Base-by-base conservation (phyloP, 2,329 filamentous ascomycete genomes). In the Botrytis pseudocinerea region DNA sequence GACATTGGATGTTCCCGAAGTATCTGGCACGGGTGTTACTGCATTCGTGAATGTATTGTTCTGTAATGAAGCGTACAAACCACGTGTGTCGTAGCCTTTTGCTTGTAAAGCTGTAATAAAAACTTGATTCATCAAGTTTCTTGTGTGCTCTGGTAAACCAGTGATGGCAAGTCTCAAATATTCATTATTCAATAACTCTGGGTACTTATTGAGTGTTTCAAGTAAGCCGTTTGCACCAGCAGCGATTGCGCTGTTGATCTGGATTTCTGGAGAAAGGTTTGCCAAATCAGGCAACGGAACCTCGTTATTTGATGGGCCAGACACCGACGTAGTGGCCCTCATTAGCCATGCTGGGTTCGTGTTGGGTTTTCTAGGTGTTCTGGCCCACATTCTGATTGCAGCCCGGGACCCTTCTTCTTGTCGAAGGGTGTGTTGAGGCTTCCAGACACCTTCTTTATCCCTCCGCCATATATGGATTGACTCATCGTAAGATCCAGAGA, bases 401-500 rank as follows among this genome's bases (percentile, higher is more conserved):
- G 87, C 84, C 1, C 83, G 82, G 0, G 88, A 87, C 2, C 90
- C 91, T 73, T 93, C 91, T 79, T 93, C 91, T 80, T 97, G 93
- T 57, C 90, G 87, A 16, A 97, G 85, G 62, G 89, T 89, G 76
- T 95, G 93, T 48, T 90, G 90, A 71, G 91, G 89, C 77, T 91
- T 91, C 95, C 96, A 98, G 40, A 92, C 89, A 3, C 95, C 95
- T 76, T 96, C 91, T 76, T 90, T 89, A 76, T 97, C 92, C 75
- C 93, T 91, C 77, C 93, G 92, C 96, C 96, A 99, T 73, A 99
- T 93, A 76, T 98, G 95, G 77, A 99, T 94, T 18, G 91, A 95
- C 83, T 97, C 94, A 78, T 99, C 96, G 78, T 99, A 99, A 0
- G 94, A 97, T 3, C 96, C 96, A 10, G 95, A 98, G 5, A 99